Evolutionary conservation across 768 basidiomycete species (phyloP).

Genomic region (Rhodotorula paludigena): DNA sequence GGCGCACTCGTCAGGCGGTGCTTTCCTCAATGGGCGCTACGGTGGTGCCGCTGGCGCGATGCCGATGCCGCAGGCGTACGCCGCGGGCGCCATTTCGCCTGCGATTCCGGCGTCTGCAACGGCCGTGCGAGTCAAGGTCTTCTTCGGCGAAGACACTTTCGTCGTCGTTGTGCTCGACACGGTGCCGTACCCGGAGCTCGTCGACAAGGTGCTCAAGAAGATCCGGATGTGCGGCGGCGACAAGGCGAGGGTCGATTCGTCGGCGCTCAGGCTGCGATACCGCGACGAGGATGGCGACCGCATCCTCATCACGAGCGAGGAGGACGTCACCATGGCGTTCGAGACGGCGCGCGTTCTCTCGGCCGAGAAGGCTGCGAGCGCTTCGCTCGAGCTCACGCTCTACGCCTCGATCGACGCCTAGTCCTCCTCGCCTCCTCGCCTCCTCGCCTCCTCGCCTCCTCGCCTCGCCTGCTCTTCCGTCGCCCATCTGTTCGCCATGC

Average conservation of each 20-base stretch:
- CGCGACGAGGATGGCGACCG: slow-evolving; percentile 88
- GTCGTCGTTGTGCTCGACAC: slow-evolving; percentile 78
- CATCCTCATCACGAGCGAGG: slow-evolving; percentile 79
- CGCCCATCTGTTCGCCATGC: no score
- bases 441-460: no score
- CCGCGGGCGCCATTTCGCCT: neutral
- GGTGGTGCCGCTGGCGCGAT: neutral
- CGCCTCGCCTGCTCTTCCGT: no score
- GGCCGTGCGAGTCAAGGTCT: slow-evolving; percentile 84
- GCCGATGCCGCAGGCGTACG: neutral
- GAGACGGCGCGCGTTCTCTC: slow-evolving; percentile 49
- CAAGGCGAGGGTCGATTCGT: slow-evolving; percentile 58
- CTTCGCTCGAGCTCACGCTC: slow-evolving; percentile 20
- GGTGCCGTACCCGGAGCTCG: slow-evolving; percentile 74
- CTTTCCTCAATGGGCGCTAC: neutral
- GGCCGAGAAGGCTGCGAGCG: neutral
- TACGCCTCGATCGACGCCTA: slow-evolving; percentile 10
- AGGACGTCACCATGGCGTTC: slow-evolving; percentile 91
- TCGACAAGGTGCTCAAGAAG: slow-evolving; percentile 86
- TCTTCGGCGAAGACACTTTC: slow-evolving; percentile 91
- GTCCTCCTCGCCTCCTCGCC: neutral
- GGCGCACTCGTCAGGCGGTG: neutral
- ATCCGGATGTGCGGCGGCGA: slow-evolving; percentile 82
- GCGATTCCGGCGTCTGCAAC: neutral
- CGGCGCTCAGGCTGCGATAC: slow-evolving; percentile 57